Evolutionary conservation across 2,329 filamentous ascomycete species (phyloP).

Genomic region (Pyrenochaeta sp.): DNA sequence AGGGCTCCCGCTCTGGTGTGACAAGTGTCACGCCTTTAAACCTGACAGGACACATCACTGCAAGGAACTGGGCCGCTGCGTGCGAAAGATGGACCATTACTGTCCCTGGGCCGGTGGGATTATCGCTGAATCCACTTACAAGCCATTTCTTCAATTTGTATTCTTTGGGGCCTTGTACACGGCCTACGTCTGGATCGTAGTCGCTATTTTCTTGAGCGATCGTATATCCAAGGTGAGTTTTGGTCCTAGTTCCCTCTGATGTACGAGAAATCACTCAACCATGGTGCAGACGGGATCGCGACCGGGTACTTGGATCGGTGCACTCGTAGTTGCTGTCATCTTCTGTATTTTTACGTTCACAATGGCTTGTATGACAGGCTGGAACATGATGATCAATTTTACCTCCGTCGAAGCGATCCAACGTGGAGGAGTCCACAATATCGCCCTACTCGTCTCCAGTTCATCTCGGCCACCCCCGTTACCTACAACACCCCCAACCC

Average conservation of each 20-base stretch:
- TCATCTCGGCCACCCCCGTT: conserved; percentile 11
- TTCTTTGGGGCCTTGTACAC: conserved; percentile 76
- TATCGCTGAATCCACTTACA: conserved; percentile 84
- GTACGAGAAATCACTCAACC: not conserved
- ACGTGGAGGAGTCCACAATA: conserved; percentile 67
- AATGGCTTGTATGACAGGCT: conserved; percentile 77
- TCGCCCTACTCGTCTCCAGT: conserved; percentile 69
- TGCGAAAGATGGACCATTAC: conserved; percentile 92
- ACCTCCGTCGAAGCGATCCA: conserved; percentile 84
- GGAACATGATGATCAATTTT: conserved; percentile 74
- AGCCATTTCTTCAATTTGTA: conserved; percentile 91
- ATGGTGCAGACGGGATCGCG: conserved; percentile 22
- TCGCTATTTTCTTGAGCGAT: conserved; percentile 69
- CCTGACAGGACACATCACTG: conserved; percentile 88
- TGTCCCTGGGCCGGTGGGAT: conserved; percentile 97
- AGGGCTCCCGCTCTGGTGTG: conserved; percentile 84
- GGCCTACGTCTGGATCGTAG: conserved; percentile 67
- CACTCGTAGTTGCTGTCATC: conserved; percentile 70
- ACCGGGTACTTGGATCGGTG: conserved; percentile 64
- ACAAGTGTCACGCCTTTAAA: conserved; percentile 84
- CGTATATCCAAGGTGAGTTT: conserved; percentile 57
- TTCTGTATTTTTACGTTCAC: conserved; percentile 82
- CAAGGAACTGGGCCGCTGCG: conserved; percentile 79
- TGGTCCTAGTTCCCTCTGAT: too few species aligned
- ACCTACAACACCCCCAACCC: conserved; percentile 19